phyloP scores from a whole-genome alignment of 164 flowering plant genomes.

The Piper longum region DNA sequence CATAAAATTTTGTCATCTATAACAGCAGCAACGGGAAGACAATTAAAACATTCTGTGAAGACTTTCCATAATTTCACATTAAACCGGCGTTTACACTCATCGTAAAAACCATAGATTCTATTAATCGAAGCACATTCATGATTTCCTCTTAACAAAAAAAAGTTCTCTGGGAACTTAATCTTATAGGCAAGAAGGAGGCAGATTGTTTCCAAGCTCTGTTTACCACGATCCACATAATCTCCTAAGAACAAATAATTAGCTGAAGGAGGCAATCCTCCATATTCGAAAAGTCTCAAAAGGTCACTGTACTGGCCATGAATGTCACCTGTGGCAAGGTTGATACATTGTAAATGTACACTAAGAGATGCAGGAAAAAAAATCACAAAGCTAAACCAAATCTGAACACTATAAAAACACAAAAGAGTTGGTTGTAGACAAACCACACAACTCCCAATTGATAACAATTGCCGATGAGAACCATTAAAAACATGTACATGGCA shows the following conservation, averaged over 20 bases:
- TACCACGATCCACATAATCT: conserved; percentile 83
- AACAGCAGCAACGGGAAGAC: conserved; percentile 79
- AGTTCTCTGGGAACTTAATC: conserved; percentile 67
- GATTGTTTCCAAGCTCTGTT: conserved; percentile 74
- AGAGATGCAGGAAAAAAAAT: neutral
- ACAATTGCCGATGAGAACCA: no score
- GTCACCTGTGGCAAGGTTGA: conserved; percentile 22
- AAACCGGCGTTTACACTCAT: conserved; percentile 76
- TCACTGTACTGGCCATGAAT: conserved; percentile 77
- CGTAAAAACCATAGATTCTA: conserved; percentile 78
- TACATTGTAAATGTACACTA: neutral
- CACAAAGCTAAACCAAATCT: neutral
- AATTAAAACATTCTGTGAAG: conserved; percentile 68
- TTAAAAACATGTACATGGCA: no score
- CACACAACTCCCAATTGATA: no score
- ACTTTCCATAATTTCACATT: conserved; percentile 66
- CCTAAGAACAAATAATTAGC: conserved; percentile 73
- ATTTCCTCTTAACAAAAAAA: conserved; percentile 67
- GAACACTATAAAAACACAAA: neutral
- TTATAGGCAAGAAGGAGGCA: conserved; percentile 76
- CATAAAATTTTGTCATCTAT: conserved; percentile 77
- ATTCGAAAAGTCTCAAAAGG: conserved; percentile 66
- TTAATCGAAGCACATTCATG: conserved; percentile 77
- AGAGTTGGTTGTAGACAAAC: neutral
- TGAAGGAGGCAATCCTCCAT: conserved; percentile 70